Conservation (phyloP, 192 early-diverging fungal species). For the Backusella morwellensis region DNA sequence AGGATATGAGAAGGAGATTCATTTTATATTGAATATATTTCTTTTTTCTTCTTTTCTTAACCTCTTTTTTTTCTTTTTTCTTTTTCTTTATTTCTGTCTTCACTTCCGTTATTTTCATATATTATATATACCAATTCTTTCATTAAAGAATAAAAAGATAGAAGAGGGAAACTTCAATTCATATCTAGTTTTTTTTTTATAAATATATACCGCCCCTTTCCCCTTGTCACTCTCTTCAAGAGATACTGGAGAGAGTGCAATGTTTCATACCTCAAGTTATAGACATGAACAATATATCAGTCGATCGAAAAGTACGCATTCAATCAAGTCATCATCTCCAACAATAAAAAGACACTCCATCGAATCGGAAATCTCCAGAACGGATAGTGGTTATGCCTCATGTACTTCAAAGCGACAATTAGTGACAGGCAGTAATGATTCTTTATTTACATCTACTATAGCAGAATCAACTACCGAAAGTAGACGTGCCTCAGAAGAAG, state of each 20-base stretch:
- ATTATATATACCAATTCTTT: background rate
- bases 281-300: background rate
- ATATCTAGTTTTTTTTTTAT: background rate
- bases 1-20: slow-evolving; percentile 1
- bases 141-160: background rate
- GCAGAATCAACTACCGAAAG: background rate
- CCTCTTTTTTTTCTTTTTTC: background rate
- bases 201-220: background rate
- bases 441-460: background rate
- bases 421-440: background rate
- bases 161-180: background rate
- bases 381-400: background rate
- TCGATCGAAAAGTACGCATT: background rate
- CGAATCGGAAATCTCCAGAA: background rate
- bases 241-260: background rate
- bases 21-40: background rate
- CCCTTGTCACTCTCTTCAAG: background rate
- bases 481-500: background rate
- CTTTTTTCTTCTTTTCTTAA: background rate
- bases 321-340: background rate
- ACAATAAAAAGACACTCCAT: background rate
- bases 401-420: background rate
- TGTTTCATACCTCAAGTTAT: background rate
- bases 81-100: background rate
- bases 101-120: background rate